phyloP scores from a whole-genome alignment of 2,329 filamentous ascomycete genomes.

The Ceratocystis destructans region DNA sequence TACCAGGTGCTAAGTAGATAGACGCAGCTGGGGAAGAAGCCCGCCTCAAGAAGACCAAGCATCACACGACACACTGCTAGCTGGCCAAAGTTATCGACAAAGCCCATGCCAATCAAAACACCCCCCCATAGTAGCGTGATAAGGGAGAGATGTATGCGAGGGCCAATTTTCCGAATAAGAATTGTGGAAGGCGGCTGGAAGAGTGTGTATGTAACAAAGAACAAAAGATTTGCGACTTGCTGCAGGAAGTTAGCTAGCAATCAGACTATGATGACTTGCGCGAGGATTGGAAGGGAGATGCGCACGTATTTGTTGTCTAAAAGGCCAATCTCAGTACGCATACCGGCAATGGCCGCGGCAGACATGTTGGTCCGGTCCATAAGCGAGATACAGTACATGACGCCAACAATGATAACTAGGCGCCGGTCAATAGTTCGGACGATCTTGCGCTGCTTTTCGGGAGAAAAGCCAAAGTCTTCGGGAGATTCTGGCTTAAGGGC shows the following conservation, averaged over 20 bases:
- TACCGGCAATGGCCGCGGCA: constrained; percentile 58
- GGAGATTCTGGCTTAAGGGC: constrained; percentile 14
- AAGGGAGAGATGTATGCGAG: constrained; percentile 39
- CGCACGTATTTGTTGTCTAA: constrained; percentile 34
- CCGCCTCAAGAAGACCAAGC: constrained; percentile 52
- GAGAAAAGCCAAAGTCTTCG: constrained; percentile 37
- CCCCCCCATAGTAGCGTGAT: constrained; percentile 47
- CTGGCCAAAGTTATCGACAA: constrained; percentile 37
- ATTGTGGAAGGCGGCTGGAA: constrained; percentile 61
- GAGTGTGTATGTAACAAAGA: constrained; percentile 59
- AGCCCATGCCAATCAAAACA: constrained; percentile 53
- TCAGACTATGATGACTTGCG: neutral
- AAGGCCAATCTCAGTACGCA: constrained; percentile 36
- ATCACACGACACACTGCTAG: constrained; percentile 44
- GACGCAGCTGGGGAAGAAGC: constrained; percentile 57
- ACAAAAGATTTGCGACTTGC: constrained; percentile 51
- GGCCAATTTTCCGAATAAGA: constrained; percentile 52
- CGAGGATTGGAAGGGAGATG: neutral
- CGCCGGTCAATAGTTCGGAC: constrained; percentile 55
- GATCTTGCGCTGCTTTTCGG: constrained; percentile 51
- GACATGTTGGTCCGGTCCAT: constrained; percentile 70
- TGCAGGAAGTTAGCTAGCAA: neutral
- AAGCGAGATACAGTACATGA: constrained; percentile 60
- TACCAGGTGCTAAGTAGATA: constrained; percentile 66
- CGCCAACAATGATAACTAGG: constrained; percentile 46